phyloP scores from a whole-genome alignment of 805 yeast species.

The Candida tibetensis region DNA sequence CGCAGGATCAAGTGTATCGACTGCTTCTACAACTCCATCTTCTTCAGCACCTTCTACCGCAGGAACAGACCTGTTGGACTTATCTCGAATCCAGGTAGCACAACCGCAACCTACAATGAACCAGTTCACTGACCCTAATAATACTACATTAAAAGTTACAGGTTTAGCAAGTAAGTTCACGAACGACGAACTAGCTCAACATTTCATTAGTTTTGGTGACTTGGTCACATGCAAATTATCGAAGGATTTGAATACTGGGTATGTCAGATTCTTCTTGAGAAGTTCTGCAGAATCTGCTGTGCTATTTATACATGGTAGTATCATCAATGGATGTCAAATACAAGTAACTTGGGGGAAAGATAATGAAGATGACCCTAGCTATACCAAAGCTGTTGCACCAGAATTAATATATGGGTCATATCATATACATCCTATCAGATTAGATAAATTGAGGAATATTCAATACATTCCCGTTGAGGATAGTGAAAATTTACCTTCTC shows the following conservation, averaged over 20 bases:
- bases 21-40: constrained; percentile 16
- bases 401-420: background rate
- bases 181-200: constrained; percentile 57
- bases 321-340: constrained; percentile 28
- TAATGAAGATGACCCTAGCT: constrained; percentile 9
- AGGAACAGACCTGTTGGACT: constrained; percentile 10
- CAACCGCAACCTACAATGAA: constrained; percentile 55
- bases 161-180: constrained; percentile 61
- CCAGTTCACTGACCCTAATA: constrained; percentile 75
- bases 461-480: constrained; percentile 10
- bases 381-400: constrained; percentile 3
- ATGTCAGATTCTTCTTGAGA: constrained; percentile 27
- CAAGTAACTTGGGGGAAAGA: constrained; percentile 32
- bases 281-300: constrained; percentile 38
- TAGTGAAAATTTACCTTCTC: constrained; percentile 17
- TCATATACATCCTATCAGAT: background rate
- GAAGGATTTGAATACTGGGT: constrained; percentile 19
- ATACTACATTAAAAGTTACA: constrained; percentile 71
- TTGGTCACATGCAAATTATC: constrained; percentile 25
- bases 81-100: constrained; percentile 19
- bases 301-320: constrained; percentile 28
- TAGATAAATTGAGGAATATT: background rate
- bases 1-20: constrained; percentile 21
- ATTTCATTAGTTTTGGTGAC: constrained; percentile 65
- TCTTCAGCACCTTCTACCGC: constrained; percentile 14